Base-by-base conservation (phyloP, 495 filamentous ascomycete species). In the Monascus purpureus region DNA sequence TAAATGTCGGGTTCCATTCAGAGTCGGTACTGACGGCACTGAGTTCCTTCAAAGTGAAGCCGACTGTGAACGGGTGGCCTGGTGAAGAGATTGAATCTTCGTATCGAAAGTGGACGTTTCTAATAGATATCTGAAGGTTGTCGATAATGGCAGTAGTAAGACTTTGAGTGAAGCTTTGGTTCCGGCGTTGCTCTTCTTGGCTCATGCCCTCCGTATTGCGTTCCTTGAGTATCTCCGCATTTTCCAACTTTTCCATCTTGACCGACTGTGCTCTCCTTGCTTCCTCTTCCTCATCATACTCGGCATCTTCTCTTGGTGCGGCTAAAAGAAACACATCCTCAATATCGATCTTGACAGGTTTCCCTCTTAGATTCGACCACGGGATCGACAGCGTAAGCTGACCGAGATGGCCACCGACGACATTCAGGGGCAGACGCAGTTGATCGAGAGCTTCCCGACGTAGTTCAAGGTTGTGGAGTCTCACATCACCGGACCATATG, bases 401-500 rank as follows among this genome's bases (percentile, higher is more conserved):
- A 33, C 90, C 88, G 30, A 97, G 70, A 50, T 96, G 86, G 26
- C 90, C 90, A 63, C 92, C 85, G 27, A 94, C 75, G 25, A 97
- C 90, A 53, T 97, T 97, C 43, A 97, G 71, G 17, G 90, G 90
- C 7, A 97, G 73, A 47, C 78, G 88, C 38, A 97, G 70, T 61
- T 97, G 90, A 51, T 97, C 90, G 43, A 97, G 76, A 12, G 90
- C 90, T 63, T 97, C 90, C 28, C 77, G 75, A 33, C 85, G 82
- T 18, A 97, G 70, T 56, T 97, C 84, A 24, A 97, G 77, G 40
- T 95, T 77, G 22, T 75, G 75, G 17, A 97, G 69, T 56, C 86
- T 87, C 48, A 96, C 88, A 60, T 97, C 88, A 33, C 92, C 92
- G 5, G 80, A 88, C 90, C 88, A 97, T 41, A 96, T 95, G 34